Evolutionary conservation across 306 rosid species (phyloP), one percentile per base, ranked within the genome.

Genomic region (Quercus suber): DNA sequence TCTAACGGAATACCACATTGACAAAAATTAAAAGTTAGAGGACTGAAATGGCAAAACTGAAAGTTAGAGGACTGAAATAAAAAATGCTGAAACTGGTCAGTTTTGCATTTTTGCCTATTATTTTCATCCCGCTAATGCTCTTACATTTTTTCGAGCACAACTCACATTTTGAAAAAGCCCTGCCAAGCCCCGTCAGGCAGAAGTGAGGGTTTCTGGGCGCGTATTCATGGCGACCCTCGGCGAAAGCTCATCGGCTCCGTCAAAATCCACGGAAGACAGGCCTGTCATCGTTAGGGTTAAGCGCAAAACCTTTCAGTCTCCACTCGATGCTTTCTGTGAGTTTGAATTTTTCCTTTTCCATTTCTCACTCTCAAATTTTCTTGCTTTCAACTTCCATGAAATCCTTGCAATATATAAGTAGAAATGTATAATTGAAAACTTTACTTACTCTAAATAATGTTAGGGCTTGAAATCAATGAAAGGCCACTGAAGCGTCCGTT

Each of bases 391-490:
- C 7, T 45, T 55, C 43, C 2, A 0, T 9, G 3, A n/a, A 33
- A 78, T 21, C n/a, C 31, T 71, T 57, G 68, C 60, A 4, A 45
- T 7, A 14, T 7, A 11, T 25, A 5, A 27, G 28, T 11, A 20
- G 20, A 52, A 35, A 19, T 5, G 12, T 41, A 8, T 41, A 49
- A 49, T 49, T 49, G 53, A 49, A 49, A 49, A 49, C 53, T 49
- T 49, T 49, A 49, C 4, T 49, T 10, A 37, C 45, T 37, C 45
- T 41, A 7, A 41, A 28, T 72, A 68, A 74, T 75, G 56, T 41
- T 92, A 41, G 97, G 98, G 98, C 80, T 95, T 60, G 93, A 95
- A 86, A 93, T 95, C 82, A 95, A 85, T 37, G 98, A 89, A 82
- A 88, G 98, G 72, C 98, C 96, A 19, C 72, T 80, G 59, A 95